These are phyloP conservation scores for Pseudocercospora pini-densiflorae DNA, from an alignment of 2,329 filamentous ascomycete species.

Conservation along the genomic window DNA sequence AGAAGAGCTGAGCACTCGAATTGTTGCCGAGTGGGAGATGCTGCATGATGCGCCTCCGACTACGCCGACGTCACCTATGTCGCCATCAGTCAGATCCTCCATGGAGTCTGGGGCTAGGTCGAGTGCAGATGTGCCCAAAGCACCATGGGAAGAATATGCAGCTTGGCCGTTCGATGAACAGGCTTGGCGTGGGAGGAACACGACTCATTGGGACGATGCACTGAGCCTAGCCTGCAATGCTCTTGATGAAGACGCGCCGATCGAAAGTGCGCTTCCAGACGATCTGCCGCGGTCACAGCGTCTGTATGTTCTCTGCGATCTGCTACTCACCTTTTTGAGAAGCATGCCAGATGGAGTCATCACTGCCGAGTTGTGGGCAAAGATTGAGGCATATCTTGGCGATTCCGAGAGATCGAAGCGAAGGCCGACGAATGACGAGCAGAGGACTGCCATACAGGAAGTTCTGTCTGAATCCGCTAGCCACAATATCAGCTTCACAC, in stretches of 20 bases:
- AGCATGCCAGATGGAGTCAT: conserved; percentile 82
- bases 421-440: conserved; percentile 57
- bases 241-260: conserved; percentile 70
- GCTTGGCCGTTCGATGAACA: conserved; percentile 65
- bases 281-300: conserved; percentile 68
- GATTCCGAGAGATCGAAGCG: conserved; percentile 54
- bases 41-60: conserved; percentile 42
- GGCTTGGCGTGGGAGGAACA: conserved; percentile 51
- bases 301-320: conserved; percentile 75
- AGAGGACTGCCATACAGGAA: conserved; percentile 70
- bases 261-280: conserved; percentile 65
- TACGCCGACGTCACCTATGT: conserved; percentile 35
- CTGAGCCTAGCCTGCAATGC: conserved; percentile 61
- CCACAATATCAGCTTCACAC: conserved; percentile 88
- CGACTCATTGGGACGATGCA: conserved; percentile 48
- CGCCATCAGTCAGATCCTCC: conserved; percentile 9
- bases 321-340: conserved; percentile 73
- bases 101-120: conserved; percentile 3
- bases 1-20: conserved; percentile 62
- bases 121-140: conserved; percentile 26
- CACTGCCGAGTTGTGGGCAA: conserved; percentile 69
- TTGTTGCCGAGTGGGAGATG: conserved; percentile 68
- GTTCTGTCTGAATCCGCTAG: conserved; percentile 71
- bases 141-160: conserved; percentile 59
- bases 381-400: conserved; percentile 64